These are phyloP conservation scores for Schizothecium vesticola DNA, from an alignment of 495 filamentous ascomycete species.

Conservation along the genomic window DNA sequence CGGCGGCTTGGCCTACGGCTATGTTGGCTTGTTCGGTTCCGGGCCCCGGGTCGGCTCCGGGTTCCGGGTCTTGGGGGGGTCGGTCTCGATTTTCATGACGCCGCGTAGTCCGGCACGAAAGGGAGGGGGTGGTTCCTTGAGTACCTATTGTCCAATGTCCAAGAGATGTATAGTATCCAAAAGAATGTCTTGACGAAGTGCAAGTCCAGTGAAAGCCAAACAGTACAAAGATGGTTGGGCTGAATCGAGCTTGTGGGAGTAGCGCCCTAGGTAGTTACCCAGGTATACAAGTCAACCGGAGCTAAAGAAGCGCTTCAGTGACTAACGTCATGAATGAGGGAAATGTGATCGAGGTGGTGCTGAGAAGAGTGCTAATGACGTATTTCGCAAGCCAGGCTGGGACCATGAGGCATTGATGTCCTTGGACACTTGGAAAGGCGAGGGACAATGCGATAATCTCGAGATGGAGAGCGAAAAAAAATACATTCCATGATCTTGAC, in stretches of 20 bases:
- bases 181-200: background rate
- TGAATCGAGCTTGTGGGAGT: too few relatives aligned
- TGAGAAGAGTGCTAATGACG: background rate
- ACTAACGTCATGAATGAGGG: background rate
- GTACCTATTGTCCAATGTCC: too few relatives aligned
- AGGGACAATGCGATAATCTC: too few relatives aligned
- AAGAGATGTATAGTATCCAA: too few relatives aligned
- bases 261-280: too few relatives aligned
- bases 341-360: background rate
- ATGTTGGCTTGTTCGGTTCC: background rate
- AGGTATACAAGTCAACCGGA: background rate
- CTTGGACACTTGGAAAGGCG: background rate
- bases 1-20: constrained; percentile 20
- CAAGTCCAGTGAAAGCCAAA: background rate
- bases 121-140: background rate
- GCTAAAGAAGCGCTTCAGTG: background rate
- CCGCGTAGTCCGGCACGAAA: background rate
- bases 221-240: background rate
- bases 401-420: background rate
- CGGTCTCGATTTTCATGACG: background rate
- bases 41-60: background rate
- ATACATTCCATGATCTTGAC: background rate
- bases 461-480: background rate
- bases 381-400: background rate
- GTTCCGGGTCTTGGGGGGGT: background rate